Evolutionary conservation across 1,139 yeast genomes (phyloP).

Genomic region (Casaregolazyma lundiana): DNA sequence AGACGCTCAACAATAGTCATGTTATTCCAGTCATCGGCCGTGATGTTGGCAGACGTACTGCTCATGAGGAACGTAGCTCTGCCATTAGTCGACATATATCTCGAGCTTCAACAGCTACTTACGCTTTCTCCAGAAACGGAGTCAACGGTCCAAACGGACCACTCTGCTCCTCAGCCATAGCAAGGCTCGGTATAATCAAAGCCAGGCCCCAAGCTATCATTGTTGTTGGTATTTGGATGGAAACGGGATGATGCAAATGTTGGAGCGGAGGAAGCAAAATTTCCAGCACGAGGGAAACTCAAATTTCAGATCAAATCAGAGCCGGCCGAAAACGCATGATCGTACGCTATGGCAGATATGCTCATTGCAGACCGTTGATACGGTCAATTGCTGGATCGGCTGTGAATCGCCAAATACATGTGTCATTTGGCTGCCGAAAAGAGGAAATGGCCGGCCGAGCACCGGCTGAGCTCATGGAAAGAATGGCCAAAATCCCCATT

Average conservation of each 20-base stretch:
- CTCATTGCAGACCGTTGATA: too few relatives aligned
- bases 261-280: background rate
- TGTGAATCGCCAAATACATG: background rate
- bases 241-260: background rate
- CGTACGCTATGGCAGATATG: too few relatives aligned
- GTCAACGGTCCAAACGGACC: background rate
- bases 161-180: background rate
- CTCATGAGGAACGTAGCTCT: background rate
- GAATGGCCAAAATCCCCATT: constrained; percentile 71
- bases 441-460: constrained; percentile 5
- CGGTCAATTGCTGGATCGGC: background rate
- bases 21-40: constrained; percentile 30
- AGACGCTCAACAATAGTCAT: constrained; percentile 36
- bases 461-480: constrained; percentile 34
- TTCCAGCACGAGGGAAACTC: background rate
- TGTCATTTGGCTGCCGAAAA: background rate
- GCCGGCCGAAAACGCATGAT: too few relatives aligned
- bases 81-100: background rate
- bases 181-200: background rate
- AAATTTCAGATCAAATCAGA: too few relatives aligned
- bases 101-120: background rate
- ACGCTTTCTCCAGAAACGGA: constrained; percentile 8
- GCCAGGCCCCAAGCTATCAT: background rate
- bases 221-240: background rate
- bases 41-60: constrained; percentile 9